Evolutionary conservation across 176 grass and related monocot genomes (phyloP).

Genomic region (Phragmites australis): DNA sequence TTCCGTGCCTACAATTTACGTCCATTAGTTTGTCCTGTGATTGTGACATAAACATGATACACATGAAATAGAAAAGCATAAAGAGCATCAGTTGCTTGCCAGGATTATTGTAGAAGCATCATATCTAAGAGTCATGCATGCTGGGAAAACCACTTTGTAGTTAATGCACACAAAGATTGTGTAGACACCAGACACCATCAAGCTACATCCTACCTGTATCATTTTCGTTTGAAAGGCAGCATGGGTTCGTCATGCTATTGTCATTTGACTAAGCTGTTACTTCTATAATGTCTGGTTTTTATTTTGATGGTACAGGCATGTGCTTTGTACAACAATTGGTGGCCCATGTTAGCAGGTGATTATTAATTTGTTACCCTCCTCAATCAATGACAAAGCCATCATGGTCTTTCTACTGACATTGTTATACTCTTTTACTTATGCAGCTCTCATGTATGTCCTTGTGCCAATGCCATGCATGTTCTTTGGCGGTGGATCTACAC

Average conservation of each 20-base stretch:
- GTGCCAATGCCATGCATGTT: constrained; percentile 97
- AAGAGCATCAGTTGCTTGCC: not conserved
- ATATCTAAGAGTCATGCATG: not conserved
- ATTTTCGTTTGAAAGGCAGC: not conserved
- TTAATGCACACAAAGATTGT: not conserved
- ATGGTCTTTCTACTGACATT: constrained; percentile 38
- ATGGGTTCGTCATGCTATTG: not conserved
- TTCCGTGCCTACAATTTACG: not conserved
- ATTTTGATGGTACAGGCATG: constrained; percentile 67
- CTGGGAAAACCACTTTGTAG: not conserved
- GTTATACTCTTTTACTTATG: constrained; percentile 1
- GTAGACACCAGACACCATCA: not conserved
- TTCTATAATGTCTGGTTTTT: not conserved
- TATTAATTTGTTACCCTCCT: constrained; percentile 11
- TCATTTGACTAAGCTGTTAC: not conserved
- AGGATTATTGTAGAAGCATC: constrained; percentile 9
- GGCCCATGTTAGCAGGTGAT: constrained; percentile 99
- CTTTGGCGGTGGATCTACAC: constrained; percentile 89
- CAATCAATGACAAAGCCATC: not conserved
- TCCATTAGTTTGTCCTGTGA: not conserved
- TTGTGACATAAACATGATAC: not conserved
- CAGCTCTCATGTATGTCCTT: constrained; percentile 95
- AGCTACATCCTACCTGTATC: not conserved
- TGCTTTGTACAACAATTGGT: constrained; percentile 98
- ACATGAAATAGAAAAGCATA: not conserved